Evolutionary conservation across 768 basidiomycete species (phyloP).

Genomic region (Nidularia sp.): DNA sequence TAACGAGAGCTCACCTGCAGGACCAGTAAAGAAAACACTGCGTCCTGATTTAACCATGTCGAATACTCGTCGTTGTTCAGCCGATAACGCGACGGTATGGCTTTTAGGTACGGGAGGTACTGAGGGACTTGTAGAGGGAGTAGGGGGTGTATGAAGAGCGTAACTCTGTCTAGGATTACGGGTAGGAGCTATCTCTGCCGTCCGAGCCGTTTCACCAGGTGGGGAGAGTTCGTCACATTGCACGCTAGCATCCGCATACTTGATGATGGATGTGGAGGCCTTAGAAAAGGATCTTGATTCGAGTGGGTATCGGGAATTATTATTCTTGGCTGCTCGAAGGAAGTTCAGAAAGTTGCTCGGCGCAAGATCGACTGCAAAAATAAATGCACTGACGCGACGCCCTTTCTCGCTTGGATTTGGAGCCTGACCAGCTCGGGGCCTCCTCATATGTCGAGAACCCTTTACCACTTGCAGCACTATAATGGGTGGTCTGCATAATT

Average conservation of each 20-base stretch:
- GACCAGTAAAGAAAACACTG: constrained; percentile 74
- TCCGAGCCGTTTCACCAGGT: too few species aligned
- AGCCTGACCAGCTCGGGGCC: constrained; percentile 7
- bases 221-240: not conserved
- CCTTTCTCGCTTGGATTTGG: not conserved
- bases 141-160: not conserved
- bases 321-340: too few species aligned
- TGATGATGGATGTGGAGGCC: not conserved
- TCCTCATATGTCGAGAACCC: constrained; percentile 8
- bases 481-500: not conserved
- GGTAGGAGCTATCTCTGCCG: too few species aligned
- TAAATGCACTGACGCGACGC: not conserved
- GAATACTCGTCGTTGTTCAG: constrained; percentile 38
- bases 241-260: not conserved
- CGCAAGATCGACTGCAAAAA: not conserved
- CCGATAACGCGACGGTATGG: constrained; percentile 15
- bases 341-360: too few species aligned
- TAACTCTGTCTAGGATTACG: too few species aligned
- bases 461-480: constrained; percentile 7
- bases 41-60: constrained; percentile 44
- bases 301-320: too few species aligned
- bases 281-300: too few species aligned
- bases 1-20: constrained; percentile 44
- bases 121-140: too few species aligned
- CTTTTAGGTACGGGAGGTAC: too few species aligned